Base-by-base conservation (phyloP, 768 basidiomycete genomes). In the Mycena galopus region DNA sequence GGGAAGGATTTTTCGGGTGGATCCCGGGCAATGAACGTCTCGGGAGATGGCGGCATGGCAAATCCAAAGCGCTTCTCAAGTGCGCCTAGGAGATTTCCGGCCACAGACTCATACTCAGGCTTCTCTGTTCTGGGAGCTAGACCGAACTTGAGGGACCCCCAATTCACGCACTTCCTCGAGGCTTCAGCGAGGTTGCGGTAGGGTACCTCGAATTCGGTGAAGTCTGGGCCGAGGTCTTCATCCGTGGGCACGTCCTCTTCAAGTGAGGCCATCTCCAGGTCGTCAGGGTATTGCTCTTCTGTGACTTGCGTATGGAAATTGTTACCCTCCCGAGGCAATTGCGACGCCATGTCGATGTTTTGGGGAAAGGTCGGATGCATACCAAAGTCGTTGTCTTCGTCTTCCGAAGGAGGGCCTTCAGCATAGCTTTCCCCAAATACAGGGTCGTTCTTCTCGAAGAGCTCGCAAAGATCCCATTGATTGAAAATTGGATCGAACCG, bases 401-500 rank as follows among this genome's bases (percentile, higher is more conserved):
- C 27, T 35, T 65, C 51, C 16, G 35, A 23, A n/a, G 30, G 29
- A 23, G 27, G 17, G 9, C 1, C 25, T 12, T 27, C 23, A 25
- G 32, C 53, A 35, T 23, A 50, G 4, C 30, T 47, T 30, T 27
- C 39, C 19, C 60, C 60, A 47, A 62, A 62, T 16, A 62, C 29
- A 11, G 60, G 60, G 42, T 62, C 60, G 62, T 37, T 37, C 0
- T 35, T 37, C 17, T 39, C 35, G 42, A 66, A 56, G 29, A 32
- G 25, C 37, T 27, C 51, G 33, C 64, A 65, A 21, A 65, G 35
- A 30, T 65, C 64, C 64, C 64, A 65, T 27, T 65, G 5, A 29
- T 65, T 39, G 27, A 17, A 16, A 8, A 42, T 4, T 10, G 37
- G 10, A 29, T 57, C 39, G 35, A 21, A 66, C 1, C 39, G 65